Evolutionary conservation across 768 basidiomycete species (phyloP), one percentile per base, ranked within the genome.

Genomic region (Phallus indusiatus): DNA sequence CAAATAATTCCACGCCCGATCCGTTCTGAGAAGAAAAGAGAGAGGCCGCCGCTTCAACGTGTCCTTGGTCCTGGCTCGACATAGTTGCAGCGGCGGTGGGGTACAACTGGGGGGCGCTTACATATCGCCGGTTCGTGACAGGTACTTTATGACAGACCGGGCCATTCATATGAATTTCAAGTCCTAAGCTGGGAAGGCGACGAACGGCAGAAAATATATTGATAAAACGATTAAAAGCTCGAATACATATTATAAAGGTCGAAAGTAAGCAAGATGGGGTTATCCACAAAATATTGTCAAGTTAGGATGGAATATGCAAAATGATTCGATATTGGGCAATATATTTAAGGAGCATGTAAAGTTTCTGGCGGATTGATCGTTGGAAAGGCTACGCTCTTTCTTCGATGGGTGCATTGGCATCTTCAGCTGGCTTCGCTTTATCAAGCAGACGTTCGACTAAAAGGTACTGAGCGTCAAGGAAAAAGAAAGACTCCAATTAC

Each of bases 11-110:
- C 34, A 78, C 74, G 17, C 73, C 73, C 54, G 81, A 67, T 67
- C 88, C 47, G 49, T 62, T 85, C 34, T 81, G 80, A 55, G 80
- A 72, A 62, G 83, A 86, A 75, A 92, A 92, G 50, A 92, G 84
- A 59, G 86, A 84, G 54, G 88, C 85, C 36, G 90, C 90, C 64
- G 86, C 83, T 75, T 89, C 87, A 59, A 85, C 81, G 46, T 18
- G 33, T 49, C 53, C 36, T 47, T 28, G 28, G 28, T 61, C 61
- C 17, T 60, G 59, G 35, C 54, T 47, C 47, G 59, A 48, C 57
- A 59, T 59, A 42, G 57, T 33, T 22, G 50, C 42, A 51, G 50
- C 12, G 28, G 21, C 11, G 12, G 20, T 37, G 20, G 16, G 49
- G 35, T 9, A 52, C 49, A 49, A 17, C 57, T 12, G 21, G 12